Percentiles rank a stretch among this genome's conserved stretches.
Conservation (phyloP, 257 asterid genomes). For the Solanum bulbocastanum region DNA sequence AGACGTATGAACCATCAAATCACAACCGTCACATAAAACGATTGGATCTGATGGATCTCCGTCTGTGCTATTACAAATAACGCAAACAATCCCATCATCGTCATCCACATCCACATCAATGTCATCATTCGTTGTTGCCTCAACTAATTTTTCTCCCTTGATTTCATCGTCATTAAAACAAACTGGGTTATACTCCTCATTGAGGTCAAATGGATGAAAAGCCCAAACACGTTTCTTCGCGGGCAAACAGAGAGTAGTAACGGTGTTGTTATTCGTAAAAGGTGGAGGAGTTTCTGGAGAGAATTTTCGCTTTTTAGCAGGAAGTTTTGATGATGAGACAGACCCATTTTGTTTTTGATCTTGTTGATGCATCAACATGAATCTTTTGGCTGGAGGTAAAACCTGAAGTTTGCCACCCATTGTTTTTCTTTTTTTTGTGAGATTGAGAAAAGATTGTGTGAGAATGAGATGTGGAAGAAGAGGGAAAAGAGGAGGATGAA, state of each 20-base stretch:
- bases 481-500: background rate
- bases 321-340: constrained; percentile 22
- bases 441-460: background rate
- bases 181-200: constrained; percentile 25
- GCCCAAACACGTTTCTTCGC: constrained; percentile 82
- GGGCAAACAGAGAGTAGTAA: constrained; percentile 35
- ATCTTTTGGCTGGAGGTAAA: constrained; percentile 72
- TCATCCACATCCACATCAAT: background rate
- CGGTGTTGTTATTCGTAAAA: background rate
- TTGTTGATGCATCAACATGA: constrained; percentile 34
- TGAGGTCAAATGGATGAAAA: constrained; percentile 45
- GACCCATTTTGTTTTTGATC: background rate
- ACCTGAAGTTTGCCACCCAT: constrained; percentile 37
- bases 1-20: constrained; percentile 69
- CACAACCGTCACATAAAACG: constrained; percentile 89
- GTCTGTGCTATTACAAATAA: constrained; percentile 68
- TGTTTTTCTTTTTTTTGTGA: background rate
- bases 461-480: background rate
- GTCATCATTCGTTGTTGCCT: background rate
- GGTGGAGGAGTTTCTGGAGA: constrained; percentile 19
- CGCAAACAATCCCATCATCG: constrained; percentile 71
- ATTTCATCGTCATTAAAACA: background rate
- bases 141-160: background rate
- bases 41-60: constrained; percentile 83
- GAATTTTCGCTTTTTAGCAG: constrained; percentile 66